Conservation (phyloP, 768 basidiomycete species). For the Epithele typhae region DNA sequence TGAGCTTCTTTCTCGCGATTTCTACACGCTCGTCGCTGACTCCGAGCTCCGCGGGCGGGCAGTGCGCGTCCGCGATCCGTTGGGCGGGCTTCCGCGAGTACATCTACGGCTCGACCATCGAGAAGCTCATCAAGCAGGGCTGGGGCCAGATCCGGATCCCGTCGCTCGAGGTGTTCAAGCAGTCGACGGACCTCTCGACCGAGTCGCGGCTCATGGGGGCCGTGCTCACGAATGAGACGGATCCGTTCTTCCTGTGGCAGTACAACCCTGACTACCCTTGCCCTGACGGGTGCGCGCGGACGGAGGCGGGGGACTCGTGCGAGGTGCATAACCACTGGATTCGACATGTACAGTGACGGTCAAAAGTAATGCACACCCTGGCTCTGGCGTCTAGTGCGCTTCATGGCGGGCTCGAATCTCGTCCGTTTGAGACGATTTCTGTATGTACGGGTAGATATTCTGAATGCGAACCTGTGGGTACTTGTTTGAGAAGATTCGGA, state of each 20-base stretch:
- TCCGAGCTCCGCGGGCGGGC: not conserved
- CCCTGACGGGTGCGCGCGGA: conserved; percentile 6
- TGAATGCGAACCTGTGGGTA: too few species aligned
- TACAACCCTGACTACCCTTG: conserved; percentile 11
- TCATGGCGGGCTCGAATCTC: too few species aligned
- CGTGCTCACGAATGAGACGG: conserved; percentile 11
- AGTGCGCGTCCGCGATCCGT: conserved; percentile 14
- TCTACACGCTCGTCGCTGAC: not conserved
- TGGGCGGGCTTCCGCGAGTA: conserved; percentile 13
- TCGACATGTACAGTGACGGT: too few species aligned
- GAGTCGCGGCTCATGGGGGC: conserved; percentile 1
- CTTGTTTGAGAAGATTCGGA: too few species aligned
- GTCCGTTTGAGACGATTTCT: too few species aligned
- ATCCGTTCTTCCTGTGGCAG: conserved; percentile 12
- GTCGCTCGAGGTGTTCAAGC: conserved; percentile 9
- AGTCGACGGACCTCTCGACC: conserved; percentile 10
- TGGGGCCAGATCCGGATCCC: conserved; percentile 12
- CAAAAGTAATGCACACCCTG: too few species aligned
- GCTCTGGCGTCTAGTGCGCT: too few species aligned
- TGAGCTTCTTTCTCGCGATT: not conserved
- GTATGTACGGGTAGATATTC: too few species aligned
- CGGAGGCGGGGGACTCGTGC: too few species aligned
- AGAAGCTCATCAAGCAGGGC: conserved; percentile 6
- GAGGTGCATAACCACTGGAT: too few species aligned
- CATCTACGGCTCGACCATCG: conserved; percentile 12